A percentile compares a stretch with the other conserved stretches of the same genome.
phyloP scores from a whole-genome alignment of 148 eudicot genomes.

The Talinum fruticosum region DNA sequence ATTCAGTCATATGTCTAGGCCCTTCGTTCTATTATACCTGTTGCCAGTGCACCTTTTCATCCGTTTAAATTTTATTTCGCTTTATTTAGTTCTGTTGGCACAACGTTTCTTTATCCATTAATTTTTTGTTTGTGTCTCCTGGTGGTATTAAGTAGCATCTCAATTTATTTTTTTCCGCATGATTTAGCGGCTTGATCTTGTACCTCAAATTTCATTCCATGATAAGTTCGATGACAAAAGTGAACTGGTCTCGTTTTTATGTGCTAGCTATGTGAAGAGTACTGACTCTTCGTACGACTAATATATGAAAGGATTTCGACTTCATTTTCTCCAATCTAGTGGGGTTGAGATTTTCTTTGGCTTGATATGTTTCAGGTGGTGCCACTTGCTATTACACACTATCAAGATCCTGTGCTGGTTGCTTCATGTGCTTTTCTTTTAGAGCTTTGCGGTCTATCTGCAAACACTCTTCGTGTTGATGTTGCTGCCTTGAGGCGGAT shows the following conservation, averaged over 20 bases:
- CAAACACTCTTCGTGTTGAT: conserved; percentile 68
- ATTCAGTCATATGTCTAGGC: neutral
- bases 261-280: neutral
- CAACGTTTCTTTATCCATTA: neutral
- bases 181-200: neutral
- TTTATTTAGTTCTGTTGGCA: neutral
- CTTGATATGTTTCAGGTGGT: conserved; percentile 50
- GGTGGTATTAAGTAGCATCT: neutral
- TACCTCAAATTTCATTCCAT: neutral
- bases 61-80: too few species aligned
- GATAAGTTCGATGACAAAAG: neutral
- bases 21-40: neutral
- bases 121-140: neutral
- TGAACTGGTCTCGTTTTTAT: neutral
- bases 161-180: neutral
- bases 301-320: neutral
- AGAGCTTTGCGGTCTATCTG: conserved; percentile 91
- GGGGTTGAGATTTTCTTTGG: conserved; percentile 13
- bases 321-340: neutral
- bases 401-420: conserved; percentile 76
- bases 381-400: conserved; percentile 86
- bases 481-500: conserved; percentile 80
- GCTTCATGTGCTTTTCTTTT: conserved; percentile 88
- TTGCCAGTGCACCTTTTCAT: neutral
- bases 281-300: neutral